Conservation (phyloP, 106 monocot genomes). For the Platanthera guangdongensis region DNA sequence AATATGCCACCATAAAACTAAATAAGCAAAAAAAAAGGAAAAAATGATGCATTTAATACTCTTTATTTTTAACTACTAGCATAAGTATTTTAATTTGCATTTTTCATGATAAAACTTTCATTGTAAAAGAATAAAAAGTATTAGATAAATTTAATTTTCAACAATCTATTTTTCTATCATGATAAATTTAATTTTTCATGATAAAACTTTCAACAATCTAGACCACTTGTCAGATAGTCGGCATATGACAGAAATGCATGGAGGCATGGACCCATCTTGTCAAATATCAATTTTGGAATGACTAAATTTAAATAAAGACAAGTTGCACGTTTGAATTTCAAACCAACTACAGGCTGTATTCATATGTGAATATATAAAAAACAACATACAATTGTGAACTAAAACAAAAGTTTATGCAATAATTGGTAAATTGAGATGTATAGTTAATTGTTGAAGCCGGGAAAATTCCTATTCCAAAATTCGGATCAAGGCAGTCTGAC, state of each 20-base stretch:
- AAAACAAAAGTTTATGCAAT: background rate
- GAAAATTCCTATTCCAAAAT: no score
- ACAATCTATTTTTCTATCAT: background rate
- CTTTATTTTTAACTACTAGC: background rate
- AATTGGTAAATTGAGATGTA: background rate
- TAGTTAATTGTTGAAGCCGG: no score
- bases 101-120: background rate
- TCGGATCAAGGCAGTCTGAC: no score
- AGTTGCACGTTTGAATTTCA: background rate
- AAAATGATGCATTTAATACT: background rate
- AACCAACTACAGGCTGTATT: no score
- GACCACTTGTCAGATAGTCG: background rate
- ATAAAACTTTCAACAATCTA: no score
- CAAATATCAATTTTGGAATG: background rate
- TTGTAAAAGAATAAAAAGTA: background rate
- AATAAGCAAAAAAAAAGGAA: background rate
- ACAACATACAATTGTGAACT: background rate
- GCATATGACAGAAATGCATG: background rate
- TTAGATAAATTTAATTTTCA: background rate
- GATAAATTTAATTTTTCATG: no score
- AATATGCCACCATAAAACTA: constrained; percentile 4
- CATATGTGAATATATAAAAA: background rate
- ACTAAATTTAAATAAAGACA: background rate
- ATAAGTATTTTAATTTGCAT: background rate
- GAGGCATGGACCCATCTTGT: background rate